Percentiles rank a stretch among this genome's conserved stretches.
phyloP scores from a whole-genome alignment of 2,329 filamentous ascomycete species.

The Verticillium albo-atrum region DNA sequence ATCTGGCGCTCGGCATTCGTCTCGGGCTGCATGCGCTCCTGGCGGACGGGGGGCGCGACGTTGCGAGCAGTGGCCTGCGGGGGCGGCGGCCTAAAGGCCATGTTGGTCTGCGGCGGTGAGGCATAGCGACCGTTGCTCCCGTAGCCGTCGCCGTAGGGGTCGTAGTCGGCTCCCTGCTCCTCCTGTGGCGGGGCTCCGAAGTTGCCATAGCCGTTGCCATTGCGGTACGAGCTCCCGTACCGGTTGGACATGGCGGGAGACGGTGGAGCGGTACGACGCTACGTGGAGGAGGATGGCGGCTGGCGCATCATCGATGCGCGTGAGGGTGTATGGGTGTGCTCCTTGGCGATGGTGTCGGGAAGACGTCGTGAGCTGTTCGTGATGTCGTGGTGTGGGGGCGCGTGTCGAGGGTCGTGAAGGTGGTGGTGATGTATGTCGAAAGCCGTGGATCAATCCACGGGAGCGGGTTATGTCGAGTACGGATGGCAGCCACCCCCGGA shows the following conservation, averaged over 20 bases:
- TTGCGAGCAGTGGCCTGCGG: slow-evolving; percentile 21
- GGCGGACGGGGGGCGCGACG: slow-evolving; percentile 17
- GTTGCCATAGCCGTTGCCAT: slow-evolving; percentile 38
- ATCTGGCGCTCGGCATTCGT: slow-evolving; percentile 54
- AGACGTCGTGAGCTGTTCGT: not conserved
- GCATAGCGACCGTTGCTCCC: slow-evolving; percentile 31
- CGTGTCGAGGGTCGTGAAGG: not conserved
- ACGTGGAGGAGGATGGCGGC: slow-evolving; percentile 1
- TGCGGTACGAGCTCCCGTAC: slow-evolving; percentile 32
- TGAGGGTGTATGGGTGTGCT: not conserved
- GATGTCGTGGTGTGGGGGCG: not conserved
- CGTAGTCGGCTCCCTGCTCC: slow-evolving; percentile 40
- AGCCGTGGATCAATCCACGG: not conserved
- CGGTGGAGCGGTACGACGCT: slow-evolving; percentile 5
- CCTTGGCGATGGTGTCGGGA: not conserved
- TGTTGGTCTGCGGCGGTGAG: slow-evolving; percentile 29
- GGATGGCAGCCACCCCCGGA: slow-evolving; percentile 7
- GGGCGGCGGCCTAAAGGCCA: slow-evolving; percentile 15
- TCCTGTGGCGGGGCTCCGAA: slow-evolving; percentile 17
- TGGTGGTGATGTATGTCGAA: not conserved
- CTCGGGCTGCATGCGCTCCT: slow-evolving; percentile 26
- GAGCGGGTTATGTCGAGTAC: too few relatives aligned
- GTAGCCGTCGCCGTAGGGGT: slow-evolving; percentile 41
- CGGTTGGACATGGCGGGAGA: slow-evolving; percentile 12
- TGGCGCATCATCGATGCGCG: slow-evolving; percentile 8